These are phyloP conservation scores for Ascochyta lentis DNA, from an alignment of 2,329 filamentous ascomycete genomes.

Conservation along the genomic window DNA sequence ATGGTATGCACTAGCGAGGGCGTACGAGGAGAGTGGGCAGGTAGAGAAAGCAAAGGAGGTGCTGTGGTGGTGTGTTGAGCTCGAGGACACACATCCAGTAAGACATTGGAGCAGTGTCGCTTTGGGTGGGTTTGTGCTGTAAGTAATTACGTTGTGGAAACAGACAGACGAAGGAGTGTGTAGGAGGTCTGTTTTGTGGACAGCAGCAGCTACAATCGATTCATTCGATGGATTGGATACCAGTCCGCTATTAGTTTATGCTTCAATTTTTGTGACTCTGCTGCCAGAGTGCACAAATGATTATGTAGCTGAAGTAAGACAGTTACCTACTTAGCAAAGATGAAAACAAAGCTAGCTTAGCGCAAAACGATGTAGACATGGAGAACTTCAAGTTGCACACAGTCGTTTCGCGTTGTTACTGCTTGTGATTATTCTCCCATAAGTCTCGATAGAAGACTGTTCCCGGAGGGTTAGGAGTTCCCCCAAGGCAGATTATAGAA, in stretches of 20 bases:
- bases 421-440: too few relatives aligned
- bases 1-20: slow-evolving; percentile 86
- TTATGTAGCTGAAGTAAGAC: too few relatives aligned
- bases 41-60: slow-evolving; percentile 88
- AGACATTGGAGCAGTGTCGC: slow-evolving; percentile 77
- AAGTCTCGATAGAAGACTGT: too few relatives aligned
- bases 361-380: too few relatives aligned
- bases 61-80: slow-evolving; percentile 96
- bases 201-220: neutral
- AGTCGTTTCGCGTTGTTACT: too few relatives aligned
- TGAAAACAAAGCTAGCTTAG: too few relatives aligned
- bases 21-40: slow-evolving; percentile 87
- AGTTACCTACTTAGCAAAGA: too few relatives aligned
- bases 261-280: neutral
- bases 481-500: too few relatives aligned
- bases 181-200: neutral
- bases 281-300: too few relatives aligned
- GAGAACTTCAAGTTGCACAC: too few relatives aligned
- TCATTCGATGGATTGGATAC: neutral
- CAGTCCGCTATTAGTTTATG: neutral
- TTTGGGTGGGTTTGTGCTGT: slow-evolving; percentile 43
- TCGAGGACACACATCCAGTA: slow-evolving; percentile 84
- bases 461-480: too few relatives aligned
- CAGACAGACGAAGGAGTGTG: neutral
- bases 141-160: neutral